Evolutionary conservation across 2,329 filamentous ascomycete species (phyloP), one percentile per base, ranked within the genome.

Genomic region (Triangularia setosa): DNA sequence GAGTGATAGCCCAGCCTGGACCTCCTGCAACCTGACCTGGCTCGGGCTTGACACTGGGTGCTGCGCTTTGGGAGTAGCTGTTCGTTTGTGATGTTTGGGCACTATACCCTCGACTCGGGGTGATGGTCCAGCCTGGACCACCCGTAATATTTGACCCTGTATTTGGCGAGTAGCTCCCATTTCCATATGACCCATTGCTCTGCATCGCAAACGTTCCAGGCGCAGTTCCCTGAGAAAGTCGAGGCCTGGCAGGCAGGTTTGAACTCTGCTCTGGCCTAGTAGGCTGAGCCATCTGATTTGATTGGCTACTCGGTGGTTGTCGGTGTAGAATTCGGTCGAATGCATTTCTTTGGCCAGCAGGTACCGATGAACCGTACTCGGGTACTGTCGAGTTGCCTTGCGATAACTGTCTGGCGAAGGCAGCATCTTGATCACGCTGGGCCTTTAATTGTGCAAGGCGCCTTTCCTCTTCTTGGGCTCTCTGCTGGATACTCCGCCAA

Each of bases 361-460:
- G 40, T 14, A 44, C 30, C 18, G 60, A 28, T 11, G 62, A 54
- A 18, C 35, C 7, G 27, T 53, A 40, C 21, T 58, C 27, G 55
- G 23, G 30, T 4, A 55, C 12, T 4, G 56, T 54, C 28, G 61
- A 61, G 3, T 59, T 16, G 28, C 64, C 60, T 12, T 56, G 62
- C 21, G 61, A 55, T 30, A 67, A 54, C n/a, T 63, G 60, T 25
- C 59, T 62, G n/a, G 73, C 66, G 12, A 69, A 44, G 11, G 61
- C 44, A 60, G 69, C 65, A 67, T 78, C 78, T 14, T 73, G 67
- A 58, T 75, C 76, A 30, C 74, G 73, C 40, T 74, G 75, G 61
- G 74, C 69, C 44, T 74, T 75, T 60, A 74, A 73, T 25, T 79
- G 77, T 60, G 77, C 68, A 9, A 73, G 68, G 53, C 80, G 69